phyloP scores from a whole-genome alignment of 192 early-diverging fungal genomes.

The Chytriomyces sp. region DNA sequence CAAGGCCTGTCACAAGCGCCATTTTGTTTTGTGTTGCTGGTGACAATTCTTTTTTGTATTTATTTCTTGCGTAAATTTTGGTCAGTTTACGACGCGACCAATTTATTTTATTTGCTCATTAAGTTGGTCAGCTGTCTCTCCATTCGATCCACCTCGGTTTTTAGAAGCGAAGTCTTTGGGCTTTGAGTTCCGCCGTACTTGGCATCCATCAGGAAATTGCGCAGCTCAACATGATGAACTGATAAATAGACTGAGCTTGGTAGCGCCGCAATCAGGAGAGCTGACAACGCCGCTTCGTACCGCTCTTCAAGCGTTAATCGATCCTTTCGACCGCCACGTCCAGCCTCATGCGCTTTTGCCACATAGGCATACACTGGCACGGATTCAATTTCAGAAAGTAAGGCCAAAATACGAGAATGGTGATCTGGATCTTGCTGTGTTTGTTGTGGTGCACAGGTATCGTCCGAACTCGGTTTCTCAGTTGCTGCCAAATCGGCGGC shows the following conservation, averaged over 20 bases:
- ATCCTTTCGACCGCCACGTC: background rate
- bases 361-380: slow-evolving; percentile 14
- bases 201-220: slow-evolving; percentile 26
- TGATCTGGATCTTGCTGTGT: background rate
- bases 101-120: slow-evolving; percentile 11
- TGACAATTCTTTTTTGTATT: background rate
- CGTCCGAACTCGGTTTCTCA: background rate
- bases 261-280: slow-evolving; percentile 15
- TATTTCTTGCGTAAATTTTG: background rate
- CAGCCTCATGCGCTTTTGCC: slow-evolving; percentile 2
- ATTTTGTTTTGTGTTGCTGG: slow-evolving; percentile 1
- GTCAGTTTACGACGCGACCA: background rate
- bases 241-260: slow-evolving; percentile 23
- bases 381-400: slow-evolving; percentile 20
- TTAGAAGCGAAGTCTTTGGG: slow-evolving; percentile 10
- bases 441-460: background rate
- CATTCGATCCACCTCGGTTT: slow-evolving; percentile 22
- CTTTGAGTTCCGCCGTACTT: slow-evolving; percentile 18
- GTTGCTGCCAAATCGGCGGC: slow-evolving; percentile 10
- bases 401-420: background rate
- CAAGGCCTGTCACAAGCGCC: slow-evolving; percentile 27
- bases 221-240: slow-evolving; percentile 8
- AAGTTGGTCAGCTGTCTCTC: slow-evolving; percentile 23
- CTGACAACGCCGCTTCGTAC: background rate
- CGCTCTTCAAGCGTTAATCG: background rate